Evolutionary conservation across 257 asterid genomes (phyloP).

Genomic region (Solanum neorickii): DNA sequence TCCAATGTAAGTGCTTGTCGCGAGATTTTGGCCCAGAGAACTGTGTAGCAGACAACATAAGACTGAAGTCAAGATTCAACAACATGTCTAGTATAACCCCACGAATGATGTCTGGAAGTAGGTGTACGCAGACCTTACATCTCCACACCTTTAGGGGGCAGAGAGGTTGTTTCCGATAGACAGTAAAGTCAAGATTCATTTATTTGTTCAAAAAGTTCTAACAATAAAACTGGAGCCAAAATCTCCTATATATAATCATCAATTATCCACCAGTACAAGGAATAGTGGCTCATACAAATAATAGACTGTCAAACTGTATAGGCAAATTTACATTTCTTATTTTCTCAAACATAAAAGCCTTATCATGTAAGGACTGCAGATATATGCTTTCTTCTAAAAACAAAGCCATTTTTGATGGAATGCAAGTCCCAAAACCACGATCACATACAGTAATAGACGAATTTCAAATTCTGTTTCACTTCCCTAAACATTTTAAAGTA

Average conservation of each 20-base stretch:
- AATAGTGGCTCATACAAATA: no score
- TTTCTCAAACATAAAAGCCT: background rate
- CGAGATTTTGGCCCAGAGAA: slow-evolving; percentile 81
- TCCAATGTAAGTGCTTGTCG: slow-evolving; percentile 67
- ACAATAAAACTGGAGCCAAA: no score
- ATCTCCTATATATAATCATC: no score
- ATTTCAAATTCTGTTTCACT: background rate
- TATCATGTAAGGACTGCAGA: background rate
- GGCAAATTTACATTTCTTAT: background rate
- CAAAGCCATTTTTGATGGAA: background rate
- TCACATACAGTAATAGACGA: background rate
- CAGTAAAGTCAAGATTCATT: no score
- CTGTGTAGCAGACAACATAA: slow-evolving; percentile 28
- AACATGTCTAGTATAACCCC: background rate
- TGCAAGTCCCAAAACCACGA: background rate
- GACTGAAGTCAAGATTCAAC: background rate
- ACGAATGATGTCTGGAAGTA: background rate
- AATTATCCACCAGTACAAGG: no score
- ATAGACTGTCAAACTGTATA: background rate
- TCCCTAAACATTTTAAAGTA: background rate
- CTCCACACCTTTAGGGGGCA: background rate
- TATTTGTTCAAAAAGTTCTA: no score
- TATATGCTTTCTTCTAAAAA: background rate
- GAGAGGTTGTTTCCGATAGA: background rate
- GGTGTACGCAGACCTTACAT: background rate